Evolutionary conservation across 257 asterid species (phyloP).

Genomic region (Nicotiana obtusifolia): DNA sequence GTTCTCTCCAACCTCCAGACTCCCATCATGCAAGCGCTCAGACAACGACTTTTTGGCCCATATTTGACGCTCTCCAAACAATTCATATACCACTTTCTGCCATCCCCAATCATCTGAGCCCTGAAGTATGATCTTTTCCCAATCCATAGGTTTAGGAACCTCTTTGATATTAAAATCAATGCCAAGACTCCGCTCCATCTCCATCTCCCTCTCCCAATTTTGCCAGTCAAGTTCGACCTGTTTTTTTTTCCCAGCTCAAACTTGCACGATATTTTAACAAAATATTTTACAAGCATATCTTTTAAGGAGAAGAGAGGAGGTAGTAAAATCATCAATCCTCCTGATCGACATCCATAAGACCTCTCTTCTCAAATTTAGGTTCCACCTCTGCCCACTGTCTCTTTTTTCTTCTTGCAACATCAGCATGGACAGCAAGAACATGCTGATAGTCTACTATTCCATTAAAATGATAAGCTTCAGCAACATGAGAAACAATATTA

Average conservation of each 20-base stretch:
- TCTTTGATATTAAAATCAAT: conserved; percentile 79
- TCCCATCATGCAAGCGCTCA: conserved; percentile 54
- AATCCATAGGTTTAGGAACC: conserved; percentile 80
- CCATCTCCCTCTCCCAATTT: conserved; percentile 33
- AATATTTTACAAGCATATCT: conserved; percentile 42
- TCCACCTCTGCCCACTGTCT: conserved; percentile 70
- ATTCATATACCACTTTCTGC: conserved; percentile 67
- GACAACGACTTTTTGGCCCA: conserved; percentile 71
- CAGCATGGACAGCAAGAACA: conserved; percentile 82
- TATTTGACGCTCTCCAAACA: conserved; percentile 83
- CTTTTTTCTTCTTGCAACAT: conserved; percentile 55
- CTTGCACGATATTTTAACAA: conserved; percentile 51
- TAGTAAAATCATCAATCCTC: conserved; percentile 75
- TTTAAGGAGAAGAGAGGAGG: conserved; percentile 83
- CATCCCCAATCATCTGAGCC: conserved; percentile 64
- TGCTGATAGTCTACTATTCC: conserved; percentile 98
- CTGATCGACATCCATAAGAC: conserved; percentile 55
- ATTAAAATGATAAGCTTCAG: conserved; percentile 58
- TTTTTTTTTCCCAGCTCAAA: no score
- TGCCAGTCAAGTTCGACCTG: no score
- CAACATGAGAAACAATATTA: neutral
- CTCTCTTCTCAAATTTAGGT: conserved; percentile 51
- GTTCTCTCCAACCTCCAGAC: conserved; percentile 39
- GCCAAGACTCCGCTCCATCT: conserved; percentile 76
- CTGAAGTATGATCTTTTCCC: conserved; percentile 67